These are phyloP conservation scores for Hanseniaspora sp. DNA, from an alignment of 1,139 yeast species.

Conservation along the genomic window DNA sequence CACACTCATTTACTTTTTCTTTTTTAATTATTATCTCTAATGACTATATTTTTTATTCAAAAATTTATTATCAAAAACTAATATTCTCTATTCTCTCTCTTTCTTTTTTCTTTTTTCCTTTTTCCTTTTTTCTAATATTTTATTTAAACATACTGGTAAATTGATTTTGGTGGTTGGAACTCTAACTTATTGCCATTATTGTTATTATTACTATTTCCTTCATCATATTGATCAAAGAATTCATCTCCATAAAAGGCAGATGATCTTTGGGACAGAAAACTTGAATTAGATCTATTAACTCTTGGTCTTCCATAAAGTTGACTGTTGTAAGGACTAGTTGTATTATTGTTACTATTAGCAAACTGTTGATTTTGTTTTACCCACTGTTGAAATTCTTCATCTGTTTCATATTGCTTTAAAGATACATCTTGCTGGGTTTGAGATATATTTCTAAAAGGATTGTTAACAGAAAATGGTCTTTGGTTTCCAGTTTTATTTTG, in stretches of 20 bases:
- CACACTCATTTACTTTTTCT: too few species aligned
- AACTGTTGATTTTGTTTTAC: slow-evolving; percentile 34
- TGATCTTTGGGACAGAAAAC: slow-evolving; percentile 14
- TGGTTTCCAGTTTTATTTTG: slow-evolving; percentile 17
- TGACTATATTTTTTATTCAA: too few species aligned
- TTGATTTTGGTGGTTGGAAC: slow-evolving; percentile 7
- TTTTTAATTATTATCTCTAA: too few species aligned
- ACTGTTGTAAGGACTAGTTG: neutral
- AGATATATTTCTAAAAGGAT: slow-evolving; percentile 42
- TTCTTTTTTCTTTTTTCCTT: neutral
- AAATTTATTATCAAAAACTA: too few species aligned
- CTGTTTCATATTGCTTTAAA: slow-evolving; percentile 21
- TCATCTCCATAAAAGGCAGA: slow-evolving; percentile 15
- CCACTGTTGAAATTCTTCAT: slow-evolving; percentile 40
- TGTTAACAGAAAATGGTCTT: slow-evolving; percentile 46
- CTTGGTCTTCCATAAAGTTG: slow-evolving; percentile 10
- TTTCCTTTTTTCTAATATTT: neutral
- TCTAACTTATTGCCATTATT: neutral
- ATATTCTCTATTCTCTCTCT: too few species aligned
- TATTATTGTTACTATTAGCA: neutral
- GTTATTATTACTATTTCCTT: slow-evolving; percentile 1
- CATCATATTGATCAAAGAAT: slow-evolving; percentile 10
- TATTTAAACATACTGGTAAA: slow-evolving; percentile 4
- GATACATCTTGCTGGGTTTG: slow-evolving; percentile 25
- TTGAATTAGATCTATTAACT: slow-evolving; percentile 12